Conservation (phyloP, 2,329 filamentous ascomycete genomes). For the Sarocladium strictum region DNA sequence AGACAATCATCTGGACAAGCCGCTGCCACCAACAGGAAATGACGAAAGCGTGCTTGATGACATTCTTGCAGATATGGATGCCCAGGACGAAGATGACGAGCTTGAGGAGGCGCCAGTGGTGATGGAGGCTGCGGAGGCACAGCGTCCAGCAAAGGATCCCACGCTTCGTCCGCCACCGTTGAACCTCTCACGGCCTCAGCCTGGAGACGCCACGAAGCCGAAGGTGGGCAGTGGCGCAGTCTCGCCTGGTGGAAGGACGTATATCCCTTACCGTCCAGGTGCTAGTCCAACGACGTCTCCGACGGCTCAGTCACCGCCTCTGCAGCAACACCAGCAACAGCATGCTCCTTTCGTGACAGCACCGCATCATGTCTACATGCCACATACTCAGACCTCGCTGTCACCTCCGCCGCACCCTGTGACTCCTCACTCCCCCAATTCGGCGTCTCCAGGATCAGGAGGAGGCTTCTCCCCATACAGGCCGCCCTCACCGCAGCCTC, state of each 20-base stretch:
- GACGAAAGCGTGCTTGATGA: constrained; percentile 5
- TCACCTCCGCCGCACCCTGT: background rate
- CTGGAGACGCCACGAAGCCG: background rate
- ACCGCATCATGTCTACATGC: constrained; percentile 19
- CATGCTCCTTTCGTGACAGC: constrained; percentile 14
- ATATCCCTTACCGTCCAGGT: constrained; percentile 21
- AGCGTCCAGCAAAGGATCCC: background rate
- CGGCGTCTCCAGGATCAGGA: background rate
- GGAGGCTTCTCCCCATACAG: background rate
- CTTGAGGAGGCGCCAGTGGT: background rate
- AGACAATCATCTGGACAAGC: background rate
- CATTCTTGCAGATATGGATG: constrained; percentile 5
- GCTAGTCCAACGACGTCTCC: constrained; percentile 10
- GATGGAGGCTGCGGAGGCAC: background rate
- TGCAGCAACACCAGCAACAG: background rate
- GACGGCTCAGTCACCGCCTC: constrained; percentile 5
- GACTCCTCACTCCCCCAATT: background rate
- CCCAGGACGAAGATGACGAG: background rate
- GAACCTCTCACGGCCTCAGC: background rate
- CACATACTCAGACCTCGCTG: constrained; percentile 1
- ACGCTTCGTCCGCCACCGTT: background rate
- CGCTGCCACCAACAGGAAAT: background rate
- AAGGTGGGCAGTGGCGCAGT: background rate
- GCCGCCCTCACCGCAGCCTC: background rate
- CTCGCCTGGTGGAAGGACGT: constrained; percentile 1